These are phyloP conservation scores for Colletotrichum neosansevieriae DNA, from an alignment of 2,329 filamentous ascomycete genomes.

Conservation along the genomic window DNA sequence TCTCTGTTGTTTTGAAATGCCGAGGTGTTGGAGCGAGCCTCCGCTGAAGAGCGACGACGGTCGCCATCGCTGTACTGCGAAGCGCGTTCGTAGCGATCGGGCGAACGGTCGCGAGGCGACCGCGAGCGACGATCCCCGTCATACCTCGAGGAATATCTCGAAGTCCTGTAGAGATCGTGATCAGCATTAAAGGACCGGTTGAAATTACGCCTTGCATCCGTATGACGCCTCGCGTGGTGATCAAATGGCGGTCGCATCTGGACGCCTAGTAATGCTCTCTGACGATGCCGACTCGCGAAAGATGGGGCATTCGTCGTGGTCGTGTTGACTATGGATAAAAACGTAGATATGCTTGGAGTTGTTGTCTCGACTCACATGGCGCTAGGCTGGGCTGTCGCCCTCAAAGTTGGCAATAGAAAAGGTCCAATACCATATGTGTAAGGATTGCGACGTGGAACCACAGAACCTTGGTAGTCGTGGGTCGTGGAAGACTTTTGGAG, in stretches of 20 bases:
- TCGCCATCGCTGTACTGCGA: slow-evolving; percentile 73
- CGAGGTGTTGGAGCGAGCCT: slow-evolving; percentile 67
- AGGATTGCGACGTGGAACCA: slow-evolving; percentile 40
- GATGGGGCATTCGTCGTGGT: slow-evolving; percentile 24
- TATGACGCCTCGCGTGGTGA: slow-evolving; percentile 26
- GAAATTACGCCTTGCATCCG: slow-evolving; percentile 34
- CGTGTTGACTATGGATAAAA: background rate
- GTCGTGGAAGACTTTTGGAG: slow-evolving; percentile 40
- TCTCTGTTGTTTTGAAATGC: slow-evolving; percentile 73
- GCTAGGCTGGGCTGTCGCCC: slow-evolving; percentile 41
- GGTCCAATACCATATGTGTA: slow-evolving; percentile 41
- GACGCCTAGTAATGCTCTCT: slow-evolving; percentile 13
- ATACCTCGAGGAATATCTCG: slow-evolving; percentile 70
- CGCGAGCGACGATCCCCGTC: slow-evolving; percentile 72
- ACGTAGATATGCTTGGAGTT: slow-evolving; percentile 16
- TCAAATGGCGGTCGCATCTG: slow-evolving; percentile 36
- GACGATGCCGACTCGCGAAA: slow-evolving; percentile 7
- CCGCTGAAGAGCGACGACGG: slow-evolving; percentile 74
- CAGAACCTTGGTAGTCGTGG: slow-evolving; percentile 37
- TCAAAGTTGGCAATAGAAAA: slow-evolving; percentile 37
- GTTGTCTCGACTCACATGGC: slow-evolving; percentile 40
- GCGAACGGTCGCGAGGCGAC: slow-evolving; percentile 77
- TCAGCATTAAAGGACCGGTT: slow-evolving; percentile 34
- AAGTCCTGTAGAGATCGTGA: slow-evolving; percentile 55
- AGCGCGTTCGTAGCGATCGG: slow-evolving; percentile 71